These are phyloP conservation scores for Pythium dissimile DNA, from an alignment of 352 stramenopile species.

Conservation along the genomic window DNA sequence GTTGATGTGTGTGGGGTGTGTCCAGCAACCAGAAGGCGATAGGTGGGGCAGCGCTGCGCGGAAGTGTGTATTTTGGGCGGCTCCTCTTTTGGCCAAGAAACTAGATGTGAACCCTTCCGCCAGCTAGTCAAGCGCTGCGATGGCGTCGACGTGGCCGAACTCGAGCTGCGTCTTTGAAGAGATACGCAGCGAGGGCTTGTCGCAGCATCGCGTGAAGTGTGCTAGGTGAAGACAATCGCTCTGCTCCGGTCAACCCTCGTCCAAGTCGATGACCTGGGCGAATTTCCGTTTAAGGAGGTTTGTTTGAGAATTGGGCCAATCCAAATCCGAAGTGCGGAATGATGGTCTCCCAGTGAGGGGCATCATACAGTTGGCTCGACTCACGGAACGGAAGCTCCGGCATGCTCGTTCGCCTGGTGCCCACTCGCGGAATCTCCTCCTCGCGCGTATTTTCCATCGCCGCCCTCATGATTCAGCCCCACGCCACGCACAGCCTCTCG, in stretches of 20 bases:
- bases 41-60: no score
- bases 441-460: not conserved
- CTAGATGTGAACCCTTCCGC: not conserved
- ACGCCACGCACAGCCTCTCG: conserved; percentile 14
- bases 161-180: not conserved
- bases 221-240: conserved; percentile 13
- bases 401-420: not conserved
- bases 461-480: conserved; percentile 10
- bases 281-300: no score
- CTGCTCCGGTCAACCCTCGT: no score
- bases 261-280: no score
- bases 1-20: not conserved
- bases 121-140: conserved; percentile 12
- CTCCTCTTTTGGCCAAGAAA: no score
- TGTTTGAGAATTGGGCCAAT: no score
- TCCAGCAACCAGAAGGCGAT: no score
- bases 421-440: conserved; percentile 3
- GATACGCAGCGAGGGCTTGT: conserved; percentile 2
- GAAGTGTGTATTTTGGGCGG: no score
- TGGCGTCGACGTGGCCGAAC: conserved; percentile 15
- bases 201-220: conserved; percentile 1
- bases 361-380: not conserved
- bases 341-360: conserved; percentile 10
- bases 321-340: conserved; percentile 13
- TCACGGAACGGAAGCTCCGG: not conserved